Evolutionary conservation across 805 yeast species (phyloP).

Genomic region (Starmerella bombicola): DNA sequence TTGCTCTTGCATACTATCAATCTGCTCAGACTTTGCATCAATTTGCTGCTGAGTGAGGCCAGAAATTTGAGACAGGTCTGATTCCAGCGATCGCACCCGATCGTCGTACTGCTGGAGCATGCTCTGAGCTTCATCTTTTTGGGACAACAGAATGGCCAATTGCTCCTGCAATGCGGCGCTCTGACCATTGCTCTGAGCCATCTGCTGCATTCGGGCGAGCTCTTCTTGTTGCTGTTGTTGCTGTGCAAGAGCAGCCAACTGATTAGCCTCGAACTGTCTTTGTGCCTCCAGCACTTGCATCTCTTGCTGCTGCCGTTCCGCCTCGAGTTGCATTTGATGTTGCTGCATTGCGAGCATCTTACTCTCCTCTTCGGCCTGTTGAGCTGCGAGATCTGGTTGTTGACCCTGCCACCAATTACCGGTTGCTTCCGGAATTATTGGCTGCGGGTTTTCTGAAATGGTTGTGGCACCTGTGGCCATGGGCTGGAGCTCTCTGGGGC

Average conservation of each 20-base stretch:
- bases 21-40: conserved; percentile 62
- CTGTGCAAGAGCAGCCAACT: conserved; percentile 51
- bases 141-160: conserved; percentile 57
- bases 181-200: conserved; percentile 63
- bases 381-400: conserved; percentile 39
- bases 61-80: conserved; percentile 49
- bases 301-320: conserved; percentile 54
- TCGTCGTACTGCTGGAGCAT: conserved; percentile 78
- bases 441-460: conserved; percentile 4
- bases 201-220: conserved; percentile 45
- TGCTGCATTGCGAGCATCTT: conserved; percentile 42
- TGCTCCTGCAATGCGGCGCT: conserved; percentile 76
- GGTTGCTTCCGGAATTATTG: conserved; percentile 26
- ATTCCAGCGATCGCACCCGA: conserved; percentile 69
- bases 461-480: conserved; percentile 21
- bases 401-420: conserved; percentile 38
- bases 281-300: conserved; percentile 59
- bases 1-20: conserved; percentile 59
- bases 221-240: conserved; percentile 64
- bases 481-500: conserved; percentile 29
- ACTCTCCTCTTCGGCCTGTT: conserved; percentile 45
- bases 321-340: conserved; percentile 50
- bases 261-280: conserved; percentile 59
- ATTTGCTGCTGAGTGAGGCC: conserved; percentile 60
- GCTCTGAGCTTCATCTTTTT: conserved; percentile 74